Evolutionary conservation across 768 basidiomycete species (phyloP).

Genomic region (Porphyrellus cyaneotinctus): DNA sequence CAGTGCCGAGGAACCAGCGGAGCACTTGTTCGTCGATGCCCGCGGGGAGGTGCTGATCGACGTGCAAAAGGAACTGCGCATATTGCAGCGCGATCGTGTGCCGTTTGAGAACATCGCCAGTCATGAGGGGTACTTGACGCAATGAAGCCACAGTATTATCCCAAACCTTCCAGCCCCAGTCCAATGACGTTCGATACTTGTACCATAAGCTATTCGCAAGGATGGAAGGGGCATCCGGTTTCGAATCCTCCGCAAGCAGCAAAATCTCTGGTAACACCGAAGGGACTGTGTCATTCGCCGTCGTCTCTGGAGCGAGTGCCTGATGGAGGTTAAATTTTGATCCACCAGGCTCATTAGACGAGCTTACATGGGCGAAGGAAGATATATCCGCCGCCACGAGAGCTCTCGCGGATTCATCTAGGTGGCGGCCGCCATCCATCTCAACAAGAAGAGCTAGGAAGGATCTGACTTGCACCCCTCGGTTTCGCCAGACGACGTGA

Average conservation of each 20-base stretch:
- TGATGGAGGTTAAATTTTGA: conserved; percentile 11
- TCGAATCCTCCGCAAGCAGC: conserved; percentile 55
- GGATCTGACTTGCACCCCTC: conserved; percentile 61
- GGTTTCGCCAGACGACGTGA: conserved; percentile 59
- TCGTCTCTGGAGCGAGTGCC: conserved; percentile 41
- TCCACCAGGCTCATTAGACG: background rate
- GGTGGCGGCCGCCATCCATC: conserved; percentile 57
- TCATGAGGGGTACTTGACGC: conserved; percentile 61
- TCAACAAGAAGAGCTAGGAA: conserved; percentile 61
- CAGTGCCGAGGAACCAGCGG: conserved; percentile 67
- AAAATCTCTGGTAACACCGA: conserved; percentile 57
- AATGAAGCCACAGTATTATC: conserved; percentile 75
- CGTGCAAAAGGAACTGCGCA: conserved; percentile 63
- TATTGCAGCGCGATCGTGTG: conserved; percentile 60
- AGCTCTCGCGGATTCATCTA: conserved; percentile 47
- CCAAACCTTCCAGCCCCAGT: conserved; percentile 85
- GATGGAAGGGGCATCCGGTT: conserved; percentile 57
- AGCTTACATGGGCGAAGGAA: conserved; percentile 56
- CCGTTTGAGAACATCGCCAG: conserved; percentile 42
- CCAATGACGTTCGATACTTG: conserved; percentile 65
- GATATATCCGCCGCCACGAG: conserved; percentile 57
- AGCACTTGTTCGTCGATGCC: conserved; percentile 70
- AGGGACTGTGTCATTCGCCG: conserved; percentile 34
- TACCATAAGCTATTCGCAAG: conserved; percentile 81
- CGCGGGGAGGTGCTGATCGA: conserved; percentile 72